These are phyloP conservation scores for Epichloe glyceriae DNA, from an alignment of 2,329 filamentous ascomycete genomes.

Conservation along the genomic window DNA sequence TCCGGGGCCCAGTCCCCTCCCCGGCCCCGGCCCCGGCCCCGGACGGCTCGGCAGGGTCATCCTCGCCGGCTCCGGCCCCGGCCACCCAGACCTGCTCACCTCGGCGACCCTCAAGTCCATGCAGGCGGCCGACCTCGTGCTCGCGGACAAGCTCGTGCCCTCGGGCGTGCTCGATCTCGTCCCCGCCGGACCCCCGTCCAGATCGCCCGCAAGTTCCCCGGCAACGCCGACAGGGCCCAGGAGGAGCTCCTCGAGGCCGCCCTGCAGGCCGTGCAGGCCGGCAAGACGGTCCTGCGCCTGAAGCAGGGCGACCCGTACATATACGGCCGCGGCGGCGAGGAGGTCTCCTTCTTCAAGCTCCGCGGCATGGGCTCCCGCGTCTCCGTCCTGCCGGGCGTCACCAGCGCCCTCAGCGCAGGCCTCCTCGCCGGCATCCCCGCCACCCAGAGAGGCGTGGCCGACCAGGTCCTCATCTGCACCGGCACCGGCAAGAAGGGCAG, in stretches of 20 bases:
- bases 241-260: conserved; percentile 75
- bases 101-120: conserved; percentile 69
- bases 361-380: conserved; percentile 53
- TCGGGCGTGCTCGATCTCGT: conserved; percentile 77
- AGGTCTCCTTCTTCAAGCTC: conserved; percentile 68
- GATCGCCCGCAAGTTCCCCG: conserved; percentile 94
- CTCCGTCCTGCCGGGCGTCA: conserved; percentile 76
- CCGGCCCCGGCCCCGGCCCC: not conserved
- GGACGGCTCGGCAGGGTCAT: conserved; percentile 55
- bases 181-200: conserved; percentile 73
- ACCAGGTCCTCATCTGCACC: conserved; percentile 92
- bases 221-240: conserved; percentile 88
- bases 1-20: conserved; percentile 23
- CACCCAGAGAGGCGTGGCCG: conserved; percentile 79
- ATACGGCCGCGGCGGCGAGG: conserved; percentile 89
- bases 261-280: conserved; percentile 48
- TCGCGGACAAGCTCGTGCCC: conserved; percentile 79
- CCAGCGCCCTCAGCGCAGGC: conserved; percentile 73
- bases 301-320: conserved; percentile 97
- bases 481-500: conserved; percentile 87
- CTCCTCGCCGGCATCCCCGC: conserved; percentile 79
- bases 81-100: conserved; percentile 84
- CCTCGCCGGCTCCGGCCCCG: conserved; percentile 82
- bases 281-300: conserved; percentile 71
- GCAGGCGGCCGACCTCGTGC: conserved; percentile 59